phyloP scores from a whole-genome alignment of 441 rosid species.

The Kokia cookei region DNA sequence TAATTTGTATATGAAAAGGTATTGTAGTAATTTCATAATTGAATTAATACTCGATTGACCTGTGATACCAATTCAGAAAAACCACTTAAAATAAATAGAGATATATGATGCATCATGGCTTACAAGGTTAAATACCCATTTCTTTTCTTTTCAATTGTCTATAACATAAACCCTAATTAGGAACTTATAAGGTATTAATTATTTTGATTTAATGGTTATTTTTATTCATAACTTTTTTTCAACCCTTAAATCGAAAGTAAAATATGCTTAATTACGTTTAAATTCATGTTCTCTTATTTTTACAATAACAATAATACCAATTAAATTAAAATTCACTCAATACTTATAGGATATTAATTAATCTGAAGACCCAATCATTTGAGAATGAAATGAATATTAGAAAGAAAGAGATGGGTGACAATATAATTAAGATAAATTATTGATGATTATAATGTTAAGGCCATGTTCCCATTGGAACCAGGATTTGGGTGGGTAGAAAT shows the following conservation, averaged over 20 bases:
- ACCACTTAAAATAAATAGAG: not conserved
- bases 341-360: no score
- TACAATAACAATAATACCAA: no score
- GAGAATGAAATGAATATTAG: not conserved
- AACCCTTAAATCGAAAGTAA: no score
- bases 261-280: rapidly evolving
- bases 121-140: not conserved
- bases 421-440: constrained; percentile 4
- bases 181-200: no score
- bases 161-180: not conserved
- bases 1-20: no score
- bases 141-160: not conserved
- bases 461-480: constrained; percentile 35
- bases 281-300: no score
- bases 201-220: no score
- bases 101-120: not conserved
- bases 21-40: no score
- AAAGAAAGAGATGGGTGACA: not conserved
- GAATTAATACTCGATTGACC: no score
- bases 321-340: no score
- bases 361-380: not conserved
- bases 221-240: no score
- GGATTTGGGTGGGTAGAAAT: constrained; percentile 71
- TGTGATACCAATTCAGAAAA: no score
- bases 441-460: constrained; percentile 9